A percentile compares a stretch with the other conserved stretches of the same genome.
phyloP scores from a whole-genome alignment of 2,329 filamentous ascomycete species.

The Neoscytalidium dimidiatum region DNA sequence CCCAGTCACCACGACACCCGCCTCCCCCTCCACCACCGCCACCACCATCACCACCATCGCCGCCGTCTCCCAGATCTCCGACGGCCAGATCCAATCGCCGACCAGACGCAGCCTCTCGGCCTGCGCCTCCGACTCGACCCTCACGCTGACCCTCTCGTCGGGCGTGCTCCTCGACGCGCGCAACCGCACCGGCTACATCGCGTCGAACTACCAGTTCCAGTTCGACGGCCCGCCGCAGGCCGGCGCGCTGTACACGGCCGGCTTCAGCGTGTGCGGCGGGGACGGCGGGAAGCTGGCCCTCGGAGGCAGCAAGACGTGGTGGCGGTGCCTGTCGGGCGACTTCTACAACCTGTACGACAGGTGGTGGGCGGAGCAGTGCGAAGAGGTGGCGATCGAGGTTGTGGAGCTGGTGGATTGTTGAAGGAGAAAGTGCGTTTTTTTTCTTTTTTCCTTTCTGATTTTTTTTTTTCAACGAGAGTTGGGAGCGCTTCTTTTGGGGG shows the following conservation, averaged over 20 bases:
- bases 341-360: conserved; percentile 85
- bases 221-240: conserved; percentile 57
- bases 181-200: conserved; percentile 75
- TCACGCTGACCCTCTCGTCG: conserved; percentile 65
- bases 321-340: conserved; percentile 69
- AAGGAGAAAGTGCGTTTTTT: not conserved
- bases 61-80: conserved; percentile 19
- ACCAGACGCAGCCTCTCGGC: not conserved
- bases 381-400: not conserved
- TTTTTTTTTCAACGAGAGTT: no score
- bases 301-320: conserved; percentile 68
- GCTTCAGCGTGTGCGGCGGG: conserved; percentile 69
- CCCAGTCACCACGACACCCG: not conserved
- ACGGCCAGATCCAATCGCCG: conserved; percentile 22
- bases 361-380: conserved; percentile 53
- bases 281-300: conserved; percentile 75
- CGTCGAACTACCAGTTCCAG: conserved; percentile 70
- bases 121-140: conserved; percentile 33
- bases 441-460: no score
- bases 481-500: no score
- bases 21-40: not conserved
- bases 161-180: conserved; percentile 66
- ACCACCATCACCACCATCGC: not conserved
- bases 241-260: conserved; percentile 71
- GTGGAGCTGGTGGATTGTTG: not conserved